phyloP scores from a whole-genome alignment of 331 rosid genomes.

The Erythrophleum ivorense region DNA sequence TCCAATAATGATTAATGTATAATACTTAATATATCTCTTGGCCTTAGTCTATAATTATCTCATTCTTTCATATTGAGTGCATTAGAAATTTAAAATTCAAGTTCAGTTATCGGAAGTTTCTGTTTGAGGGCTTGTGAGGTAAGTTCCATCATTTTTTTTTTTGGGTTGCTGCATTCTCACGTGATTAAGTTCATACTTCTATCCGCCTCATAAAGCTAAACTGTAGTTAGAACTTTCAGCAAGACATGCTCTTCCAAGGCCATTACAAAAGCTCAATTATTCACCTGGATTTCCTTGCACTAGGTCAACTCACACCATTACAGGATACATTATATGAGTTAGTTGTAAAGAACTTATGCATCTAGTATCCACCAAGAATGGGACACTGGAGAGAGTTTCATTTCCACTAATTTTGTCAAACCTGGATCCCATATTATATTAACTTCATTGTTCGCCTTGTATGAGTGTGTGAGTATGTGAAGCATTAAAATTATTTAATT shows the following conservation, averaged over 20 bases:
- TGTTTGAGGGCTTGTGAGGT: conserved; percentile 7
- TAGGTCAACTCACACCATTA: background rate
- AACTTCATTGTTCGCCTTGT: background rate
- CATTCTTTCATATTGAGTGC: background rate
- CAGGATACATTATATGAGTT: conserved; percentile 11
- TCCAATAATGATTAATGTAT: background rate
- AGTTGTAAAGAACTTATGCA: conserved; percentile 1
- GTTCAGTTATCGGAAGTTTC: background rate
- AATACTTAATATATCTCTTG: background rate
- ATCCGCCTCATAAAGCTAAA: background rate
- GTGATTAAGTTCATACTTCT: background rate
- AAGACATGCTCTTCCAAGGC: conserved; percentile 6
- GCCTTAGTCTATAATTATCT: background rate
- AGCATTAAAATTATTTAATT: background rate
- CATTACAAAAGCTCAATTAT: conserved; percentile 3
- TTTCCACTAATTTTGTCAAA: background rate
- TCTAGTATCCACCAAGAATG: background rate
- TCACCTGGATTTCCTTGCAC: conserved; percentile 7
- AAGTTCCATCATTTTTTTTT: conserved; percentile 6
- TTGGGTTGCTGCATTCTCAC: background rate
- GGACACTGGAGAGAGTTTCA: background rate
- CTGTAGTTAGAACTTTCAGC: background rate
- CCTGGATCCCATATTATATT: background rate
- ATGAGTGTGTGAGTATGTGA: background rate
- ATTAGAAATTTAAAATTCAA: background rate